Evolutionary conservation across 2,329 filamentous ascomycete genomes (phyloP).

Genomic region (Dothiorella sarmentorum): DNA sequence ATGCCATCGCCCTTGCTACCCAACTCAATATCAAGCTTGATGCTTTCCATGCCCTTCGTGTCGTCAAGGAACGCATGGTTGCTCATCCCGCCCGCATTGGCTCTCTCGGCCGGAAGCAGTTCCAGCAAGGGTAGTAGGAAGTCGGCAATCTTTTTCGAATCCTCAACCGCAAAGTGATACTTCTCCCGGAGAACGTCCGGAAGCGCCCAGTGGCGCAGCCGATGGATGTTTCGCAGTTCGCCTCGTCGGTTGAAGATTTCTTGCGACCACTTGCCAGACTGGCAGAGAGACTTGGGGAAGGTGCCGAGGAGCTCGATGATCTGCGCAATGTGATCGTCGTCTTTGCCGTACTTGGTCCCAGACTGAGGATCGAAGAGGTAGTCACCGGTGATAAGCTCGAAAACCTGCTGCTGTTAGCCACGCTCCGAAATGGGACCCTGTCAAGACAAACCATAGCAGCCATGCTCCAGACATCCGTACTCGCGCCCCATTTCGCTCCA

Average conservation of each 20-base stretch:
- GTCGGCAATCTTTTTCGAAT: conserved; percentile 72
- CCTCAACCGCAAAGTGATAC: conserved; percentile 87
- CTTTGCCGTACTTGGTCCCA: conserved; percentile 97
- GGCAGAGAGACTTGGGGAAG: conserved; percentile 87
- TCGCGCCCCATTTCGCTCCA: conserved; percentile 97
- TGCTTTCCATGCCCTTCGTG: conserved; percentile 80
- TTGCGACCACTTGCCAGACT: conserved; percentile 94
- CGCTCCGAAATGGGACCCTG: neutral
- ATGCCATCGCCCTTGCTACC: conserved; percentile 87
- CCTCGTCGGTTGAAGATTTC: conserved; percentile 99
- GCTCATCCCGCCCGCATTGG: conserved; percentile 95
- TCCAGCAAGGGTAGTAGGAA: conserved; percentile 92
- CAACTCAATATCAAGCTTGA: conserved; percentile 71
- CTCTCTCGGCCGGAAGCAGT: conserved; percentile 78
- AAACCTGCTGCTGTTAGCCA: conserved; percentile 60
- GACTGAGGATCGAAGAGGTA: conserved; percentile 98
- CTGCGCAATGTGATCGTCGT: conserved; percentile 98
- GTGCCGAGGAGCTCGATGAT: conserved; percentile 95
- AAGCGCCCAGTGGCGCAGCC: conserved; percentile 91
- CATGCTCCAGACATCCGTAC: conserved; percentile 99
- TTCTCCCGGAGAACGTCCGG: conserved; percentile 92
- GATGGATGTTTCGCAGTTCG: conserved; percentile 94
- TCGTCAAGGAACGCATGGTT: conserved; percentile 78
- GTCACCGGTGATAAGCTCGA: conserved; percentile 96
- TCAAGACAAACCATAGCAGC: conserved; percentile 78